Percentiles rank a stretch among this genome's conserved stretches.
Conservation (phyloP, 768 basidiomycete genomes). For the Suillus subalutaceus region DNA sequence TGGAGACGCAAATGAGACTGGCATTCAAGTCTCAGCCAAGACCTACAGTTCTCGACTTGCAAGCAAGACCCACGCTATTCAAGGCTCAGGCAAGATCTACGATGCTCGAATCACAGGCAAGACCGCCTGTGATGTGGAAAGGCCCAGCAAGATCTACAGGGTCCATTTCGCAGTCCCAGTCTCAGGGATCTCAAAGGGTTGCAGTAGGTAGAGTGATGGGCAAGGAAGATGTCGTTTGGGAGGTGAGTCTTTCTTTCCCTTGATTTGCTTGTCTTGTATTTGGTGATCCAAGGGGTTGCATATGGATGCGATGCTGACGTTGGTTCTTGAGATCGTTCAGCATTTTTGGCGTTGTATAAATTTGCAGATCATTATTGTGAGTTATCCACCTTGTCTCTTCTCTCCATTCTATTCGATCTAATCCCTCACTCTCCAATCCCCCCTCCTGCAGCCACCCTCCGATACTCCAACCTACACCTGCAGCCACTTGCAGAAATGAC, state of each 20-base stretch:
- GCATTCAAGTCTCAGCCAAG: neutral
- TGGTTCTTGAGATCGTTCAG: constrained; percentile 48
- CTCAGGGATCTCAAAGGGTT: constrained; percentile 16
- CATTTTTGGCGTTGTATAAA: constrained; percentile 61
- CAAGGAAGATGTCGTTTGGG: constrained; percentile 8
- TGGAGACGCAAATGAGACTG: neutral
- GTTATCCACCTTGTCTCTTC: constrained; percentile 19
- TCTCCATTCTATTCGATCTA: too few species aligned
- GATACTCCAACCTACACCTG: constrained; percentile 46
- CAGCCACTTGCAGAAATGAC: constrained; percentile 75
- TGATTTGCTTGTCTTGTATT: neutral
- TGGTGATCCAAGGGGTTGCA: neutral
- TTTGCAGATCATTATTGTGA: constrained; percentile 74
- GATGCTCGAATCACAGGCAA: neutral
- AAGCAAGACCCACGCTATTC: neutral
- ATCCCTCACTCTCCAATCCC: too few species aligned
- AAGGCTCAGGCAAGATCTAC: neutral
- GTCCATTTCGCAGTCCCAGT: constrained; percentile 22
- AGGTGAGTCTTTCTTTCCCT: neutral
- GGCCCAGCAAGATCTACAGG: neutral
- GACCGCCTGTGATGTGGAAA: neutral
- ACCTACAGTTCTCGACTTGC: neutral
- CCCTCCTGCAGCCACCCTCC: constrained; percentile 22
- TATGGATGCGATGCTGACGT: constrained; percentile 16
- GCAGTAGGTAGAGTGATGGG: neutral